phyloP scores from a whole-genome alignment of 2,329 filamentous ascomycete species.

The Tolypocladium ovalisporum region DNA sequence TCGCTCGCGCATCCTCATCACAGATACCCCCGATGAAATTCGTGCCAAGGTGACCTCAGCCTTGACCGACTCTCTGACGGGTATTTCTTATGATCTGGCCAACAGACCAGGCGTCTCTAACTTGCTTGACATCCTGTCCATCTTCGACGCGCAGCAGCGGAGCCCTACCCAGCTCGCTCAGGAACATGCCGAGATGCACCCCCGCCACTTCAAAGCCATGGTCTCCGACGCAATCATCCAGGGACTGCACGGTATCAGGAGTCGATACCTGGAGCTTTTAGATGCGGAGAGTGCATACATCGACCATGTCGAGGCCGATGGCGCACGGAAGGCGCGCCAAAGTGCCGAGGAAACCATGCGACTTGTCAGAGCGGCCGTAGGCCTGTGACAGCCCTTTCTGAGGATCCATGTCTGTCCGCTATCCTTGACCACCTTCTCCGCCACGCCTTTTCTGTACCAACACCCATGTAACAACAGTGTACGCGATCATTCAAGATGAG shows the following conservation, averaged over 20 bases:
- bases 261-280: conserved; percentile 43
- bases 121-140: conserved; percentile 67
- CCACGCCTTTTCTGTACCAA: neutral
- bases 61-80: conserved; percentile 60
- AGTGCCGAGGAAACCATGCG: conserved; percentile 51
- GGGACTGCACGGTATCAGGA: conserved; percentile 43
- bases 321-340: conserved; percentile 47
- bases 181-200: conserved; percentile 23
- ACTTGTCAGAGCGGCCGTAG: conserved; percentile 39
- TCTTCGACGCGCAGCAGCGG: conserved; percentile 42
- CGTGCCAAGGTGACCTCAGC: conserved; percentile 59
- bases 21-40: conserved; percentile 56
- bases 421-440: neutral
- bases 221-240: conserved; percentile 47
- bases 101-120: conserved; percentile 77
- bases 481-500: neutral
- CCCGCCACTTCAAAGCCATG: conserved; percentile 32
- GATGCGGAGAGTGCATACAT: conserved; percentile 37
- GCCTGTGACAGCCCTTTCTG: conserved; percentile 21
- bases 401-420: neutral
- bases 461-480: neutral
- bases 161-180: conserved; percentile 28
- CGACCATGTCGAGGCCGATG: conserved; percentile 44
- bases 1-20: conserved; percentile 73
- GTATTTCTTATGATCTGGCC: conserved; percentile 61